A percentile compares a stretch with the other conserved stretches of the same genome.
Evolutionary conservation across 148 eudicot species (phyloP).

Genomic region (Rhododendron simsii): DNA sequence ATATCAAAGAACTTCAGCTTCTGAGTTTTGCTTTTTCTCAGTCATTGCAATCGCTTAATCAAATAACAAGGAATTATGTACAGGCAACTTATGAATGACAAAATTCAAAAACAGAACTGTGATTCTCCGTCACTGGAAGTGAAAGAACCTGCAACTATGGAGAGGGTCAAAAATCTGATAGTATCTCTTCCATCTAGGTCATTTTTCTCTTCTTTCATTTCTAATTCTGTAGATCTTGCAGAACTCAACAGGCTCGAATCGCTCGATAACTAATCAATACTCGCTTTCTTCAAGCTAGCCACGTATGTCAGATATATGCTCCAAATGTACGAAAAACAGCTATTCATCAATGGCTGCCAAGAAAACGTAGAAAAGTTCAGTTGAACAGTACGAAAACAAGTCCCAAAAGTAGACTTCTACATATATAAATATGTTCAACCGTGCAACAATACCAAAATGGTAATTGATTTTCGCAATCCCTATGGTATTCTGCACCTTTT

Average conservation of each 20-base stretch:
- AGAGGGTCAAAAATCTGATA: not conserved
- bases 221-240: not conserved
- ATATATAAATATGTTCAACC: not conserved
- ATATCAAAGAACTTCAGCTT: not conserved
- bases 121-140: not conserved
- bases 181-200: not conserved
- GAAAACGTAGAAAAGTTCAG: not conserved
- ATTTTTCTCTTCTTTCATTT: not conserved
- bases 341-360: conserved; percentile 68
- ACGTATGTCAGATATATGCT: conserved; percentile 72
- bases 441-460: not conserved
- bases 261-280: conserved; percentile 8
- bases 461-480: not conserved
- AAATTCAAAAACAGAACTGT: not conserved
- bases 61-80: not conserved
- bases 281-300: conserved; percentile 66
- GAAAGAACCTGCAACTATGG: not conserved
- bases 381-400: not conserved
- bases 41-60: not conserved
- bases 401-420: not conserved
- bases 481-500: not conserved
- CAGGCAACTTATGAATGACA: not conserved
- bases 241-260: not conserved
- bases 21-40: not conserved
- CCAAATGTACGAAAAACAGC: conserved; percentile 73